phyloP scores from a whole-genome alignment of 441 rosid genomes.

The Melastoma candidum region DNA sequence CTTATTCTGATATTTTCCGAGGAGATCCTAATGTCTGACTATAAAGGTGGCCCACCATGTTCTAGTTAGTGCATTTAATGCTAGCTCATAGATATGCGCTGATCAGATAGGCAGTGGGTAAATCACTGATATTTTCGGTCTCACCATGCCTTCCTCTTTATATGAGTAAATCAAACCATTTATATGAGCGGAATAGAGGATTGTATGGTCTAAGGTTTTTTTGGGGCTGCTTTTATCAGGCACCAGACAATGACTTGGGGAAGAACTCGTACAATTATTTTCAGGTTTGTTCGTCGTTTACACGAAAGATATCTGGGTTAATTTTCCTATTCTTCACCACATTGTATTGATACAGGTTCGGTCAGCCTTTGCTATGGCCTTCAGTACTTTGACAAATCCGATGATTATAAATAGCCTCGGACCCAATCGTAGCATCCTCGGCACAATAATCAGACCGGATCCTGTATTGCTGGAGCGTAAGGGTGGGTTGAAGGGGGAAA shows the following conservation, averaged over 20 bases:
- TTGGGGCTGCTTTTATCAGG: constrained; percentile 27
- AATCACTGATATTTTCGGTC: too few relatives aligned
- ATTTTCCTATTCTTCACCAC: not conserved
- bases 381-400: constrained; percentile 54
- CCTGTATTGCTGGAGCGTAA: constrained; percentile 56
- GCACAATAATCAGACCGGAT: constrained; percentile 87
- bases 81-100: not conserved
- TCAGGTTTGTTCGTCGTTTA: constrained; percentile 42
- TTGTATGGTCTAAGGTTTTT: not conserved
- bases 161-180: not conserved
- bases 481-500: constrained; percentile 60
- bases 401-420: constrained; percentile 50
- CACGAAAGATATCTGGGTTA: not conserved
- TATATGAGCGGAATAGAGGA: too few relatives aligned
- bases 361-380: constrained; percentile 90
- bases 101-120: too few relatives aligned
- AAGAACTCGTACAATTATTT: constrained; percentile 84
- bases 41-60: not conserved
- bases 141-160: not conserved
- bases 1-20: not conserved
- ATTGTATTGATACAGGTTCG: constrained; percentile 40
- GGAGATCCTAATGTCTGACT: constrained; percentile 1
- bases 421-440: constrained; percentile 74
- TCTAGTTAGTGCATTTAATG: not conserved
- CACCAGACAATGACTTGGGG: constrained; percentile 80